A percentile compares a stretch with the other conserved stretches of the same genome.
Evolutionary conservation across 1,284 basidiomycete species (phyloP).

Genomic region (Rhodotorula sp.): DNA sequence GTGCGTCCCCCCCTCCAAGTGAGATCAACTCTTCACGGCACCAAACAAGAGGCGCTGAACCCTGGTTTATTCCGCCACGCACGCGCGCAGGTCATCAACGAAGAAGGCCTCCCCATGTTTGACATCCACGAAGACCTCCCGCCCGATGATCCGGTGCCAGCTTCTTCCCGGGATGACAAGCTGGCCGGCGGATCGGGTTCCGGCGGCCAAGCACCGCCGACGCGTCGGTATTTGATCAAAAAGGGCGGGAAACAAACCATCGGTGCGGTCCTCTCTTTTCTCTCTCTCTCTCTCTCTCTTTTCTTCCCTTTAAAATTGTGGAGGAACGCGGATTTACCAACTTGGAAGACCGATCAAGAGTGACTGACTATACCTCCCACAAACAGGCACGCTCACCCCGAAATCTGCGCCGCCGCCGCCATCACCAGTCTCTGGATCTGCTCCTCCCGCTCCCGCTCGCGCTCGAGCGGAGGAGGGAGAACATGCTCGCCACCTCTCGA

Average conservation of each 20-base stretch:
- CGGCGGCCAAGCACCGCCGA: neutral
- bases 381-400: no score
- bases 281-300: neutral
- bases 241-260: constrained; percentile 38
- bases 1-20: neutral
- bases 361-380: no score
- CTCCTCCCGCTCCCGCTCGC: neutral
- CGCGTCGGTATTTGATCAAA: constrained; percentile 36
- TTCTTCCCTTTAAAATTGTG: no score
- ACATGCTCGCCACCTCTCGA: no score
- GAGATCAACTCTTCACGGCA: neutral
- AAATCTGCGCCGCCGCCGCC: no score
- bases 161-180: neutral
- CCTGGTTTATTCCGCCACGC: neutral
- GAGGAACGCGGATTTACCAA: no score
- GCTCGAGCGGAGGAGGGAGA: no score
- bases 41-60: no score
- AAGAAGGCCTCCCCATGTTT: constrained; percentile 40
- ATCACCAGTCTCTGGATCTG: neutral
- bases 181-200: neutral
- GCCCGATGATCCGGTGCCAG: neutral
- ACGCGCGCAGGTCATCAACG: constrained; percentile 36
- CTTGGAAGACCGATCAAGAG: no score
- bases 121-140: constrained; percentile 40
- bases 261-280: constrained; percentile 10